Percentiles rank a stretch among this genome's conserved stretches.
phyloP scores from a whole-genome alignment of 805 yeast species.

The Myxozyma vanderwaltii region DNA sequence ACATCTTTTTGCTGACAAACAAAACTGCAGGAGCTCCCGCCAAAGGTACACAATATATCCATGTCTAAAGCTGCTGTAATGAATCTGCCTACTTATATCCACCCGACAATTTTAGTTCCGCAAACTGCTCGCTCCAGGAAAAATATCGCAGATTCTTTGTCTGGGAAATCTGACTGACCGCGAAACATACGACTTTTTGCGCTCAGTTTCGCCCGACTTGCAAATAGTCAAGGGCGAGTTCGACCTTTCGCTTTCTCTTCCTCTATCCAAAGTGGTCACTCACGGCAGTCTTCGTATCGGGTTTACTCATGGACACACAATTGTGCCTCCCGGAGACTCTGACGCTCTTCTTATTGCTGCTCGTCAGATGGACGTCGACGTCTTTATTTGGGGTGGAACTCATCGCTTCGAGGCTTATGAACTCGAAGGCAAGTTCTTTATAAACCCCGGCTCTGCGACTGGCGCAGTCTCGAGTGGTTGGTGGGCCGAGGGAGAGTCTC shows the following conservation, averaged over 20 bases:
- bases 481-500: conserved; percentile 55
- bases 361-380: conserved; percentile 87
- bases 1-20: conserved; percentile 1
- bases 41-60: conserved; percentile 41
- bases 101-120: conserved; percentile 49
- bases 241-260: conserved; percentile 55
- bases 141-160: conserved; percentile 80
- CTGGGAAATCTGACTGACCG: conserved; percentile 78
- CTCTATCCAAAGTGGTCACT: conserved; percentile 63
- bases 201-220: conserved; percentile 68
- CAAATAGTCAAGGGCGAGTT: conserved; percentile 81
- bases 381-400: conserved; percentile 90
- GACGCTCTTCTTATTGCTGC: conserved; percentile 79
- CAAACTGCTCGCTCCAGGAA: conserved; percentile 78
- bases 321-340: conserved; percentile 86
- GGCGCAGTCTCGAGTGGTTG: conserved; percentile 79
- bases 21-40: conserved; percentile 49
- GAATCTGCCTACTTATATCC: neutral
- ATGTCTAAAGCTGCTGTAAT: neutral
- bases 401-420: conserved; percentile 92
- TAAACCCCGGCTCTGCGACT: conserved; percentile 97
- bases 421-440: conserved; percentile 85
- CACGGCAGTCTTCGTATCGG: conserved; percentile 79
- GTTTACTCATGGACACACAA: conserved; percentile 77
- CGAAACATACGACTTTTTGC: conserved; percentile 63